A percentile compares a stretch with the other conserved stretches of the same genome.
Evolutionary conservation across 345 rosid species (phyloP).

Genomic region (Lepidium sativum): DNA sequence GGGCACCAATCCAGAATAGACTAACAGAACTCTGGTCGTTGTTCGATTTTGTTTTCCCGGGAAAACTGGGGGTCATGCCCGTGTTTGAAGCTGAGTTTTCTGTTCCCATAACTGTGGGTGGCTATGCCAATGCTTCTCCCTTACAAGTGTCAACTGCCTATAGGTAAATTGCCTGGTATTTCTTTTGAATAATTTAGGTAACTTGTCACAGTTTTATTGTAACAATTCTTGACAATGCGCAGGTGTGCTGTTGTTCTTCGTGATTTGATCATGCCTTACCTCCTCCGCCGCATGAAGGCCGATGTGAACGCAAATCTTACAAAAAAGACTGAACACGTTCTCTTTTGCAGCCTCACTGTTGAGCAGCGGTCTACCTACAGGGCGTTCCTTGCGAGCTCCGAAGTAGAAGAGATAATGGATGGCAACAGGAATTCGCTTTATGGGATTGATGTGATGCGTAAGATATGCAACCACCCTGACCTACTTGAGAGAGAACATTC

Average conservation of each 20-base stretch:
- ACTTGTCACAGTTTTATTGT: not conserved
- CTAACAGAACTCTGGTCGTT: slow-evolving; percentile 89
- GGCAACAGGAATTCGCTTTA: slow-evolving; percentile 77
- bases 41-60: slow-evolving; percentile 98
- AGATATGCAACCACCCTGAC: slow-evolving; percentile 98
- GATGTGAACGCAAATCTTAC: slow-evolving; percentile 88
- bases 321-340: slow-evolving; percentile 90
- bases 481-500: slow-evolving; percentile 93
- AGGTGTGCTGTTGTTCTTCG: slow-evolving; percentile 98
- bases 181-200: slow-evolving; percentile 10
- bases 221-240: slow-evolving; percentile 18
- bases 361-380: slow-evolving; percentile 80
- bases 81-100: slow-evolving; percentile 98
- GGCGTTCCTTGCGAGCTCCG: slow-evolving; percentile 97
- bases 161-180: slow-evolving; percentile 37
- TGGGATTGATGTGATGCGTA: slow-evolving; percentile 99
- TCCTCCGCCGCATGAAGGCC: slow-evolving; percentile 90
- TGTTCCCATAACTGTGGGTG: slow-evolving; percentile 92
- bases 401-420: slow-evolving; percentile 79
- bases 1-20: slow-evolving; percentile 95
- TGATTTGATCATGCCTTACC: slow-evolving; percentile 94
- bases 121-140: slow-evolving; percentile 97
- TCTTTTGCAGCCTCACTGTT: slow-evolving; percentile 90
- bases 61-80: slow-evolving; percentile 90
- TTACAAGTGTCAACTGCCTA: slow-evolving; percentile 97